Conservation (phyloP, 75 land plant genomes). For the Cupressus sempervirens region DNA sequence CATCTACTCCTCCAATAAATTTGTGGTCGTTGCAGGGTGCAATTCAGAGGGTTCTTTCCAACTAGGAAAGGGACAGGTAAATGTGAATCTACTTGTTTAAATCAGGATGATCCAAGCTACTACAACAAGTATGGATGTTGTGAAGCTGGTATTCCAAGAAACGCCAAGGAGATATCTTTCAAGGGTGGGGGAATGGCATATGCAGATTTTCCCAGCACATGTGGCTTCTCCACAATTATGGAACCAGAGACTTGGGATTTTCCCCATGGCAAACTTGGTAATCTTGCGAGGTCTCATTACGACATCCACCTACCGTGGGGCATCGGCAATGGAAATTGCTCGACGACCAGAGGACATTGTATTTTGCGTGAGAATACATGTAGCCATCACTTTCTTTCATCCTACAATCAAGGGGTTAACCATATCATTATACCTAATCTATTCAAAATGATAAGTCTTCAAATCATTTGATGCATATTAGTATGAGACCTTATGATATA, state of each 20-base stretch:
- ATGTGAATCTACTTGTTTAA: no score
- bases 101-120: no score
- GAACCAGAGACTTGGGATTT: background rate
- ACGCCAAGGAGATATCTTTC: background rate
- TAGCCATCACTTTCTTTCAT: no score
- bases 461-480: no score
- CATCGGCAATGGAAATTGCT: background rate
- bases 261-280: background rate
- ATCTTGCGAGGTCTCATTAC: background rate
- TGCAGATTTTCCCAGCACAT: no score
- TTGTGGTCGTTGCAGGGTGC: background rate
- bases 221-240: background rate
- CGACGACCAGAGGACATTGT: no score
- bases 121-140: background rate
- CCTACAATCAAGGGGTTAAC: no score
- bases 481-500: no score
- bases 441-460: no score
- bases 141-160: background rate
- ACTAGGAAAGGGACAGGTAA: no score
- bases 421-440: no score
- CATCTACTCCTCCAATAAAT: background rate
- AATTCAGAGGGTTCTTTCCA: background rate
- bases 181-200: background rate
- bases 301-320: background rate
- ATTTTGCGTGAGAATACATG: no score